Evolutionary conservation across 1,284 basidiomycete species (phyloP).

Genomic region (Naganishia sp.): DNA sequence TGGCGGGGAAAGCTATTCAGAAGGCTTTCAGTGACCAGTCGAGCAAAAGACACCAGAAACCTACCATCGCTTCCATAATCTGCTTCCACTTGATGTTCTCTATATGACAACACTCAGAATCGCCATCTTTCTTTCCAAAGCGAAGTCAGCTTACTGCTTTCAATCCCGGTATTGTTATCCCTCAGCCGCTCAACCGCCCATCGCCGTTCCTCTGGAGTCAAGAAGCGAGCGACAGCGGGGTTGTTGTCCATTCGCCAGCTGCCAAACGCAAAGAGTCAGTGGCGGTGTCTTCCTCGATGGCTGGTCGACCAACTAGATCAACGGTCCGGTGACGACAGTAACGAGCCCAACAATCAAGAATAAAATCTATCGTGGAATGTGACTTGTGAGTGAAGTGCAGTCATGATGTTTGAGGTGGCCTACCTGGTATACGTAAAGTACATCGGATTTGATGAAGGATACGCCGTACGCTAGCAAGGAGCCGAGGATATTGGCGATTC

Average conservation of each 20-base stretch:
- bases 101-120: background rate
- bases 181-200: slow-evolving; percentile 51
- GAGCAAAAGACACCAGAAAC: background rate
- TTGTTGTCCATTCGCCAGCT: slow-evolving; percentile 45
- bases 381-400: background rate
- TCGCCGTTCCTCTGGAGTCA: slow-evolving; percentile 43
- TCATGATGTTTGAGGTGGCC: no score
- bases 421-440: no score
- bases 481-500: no score
- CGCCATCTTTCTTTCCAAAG: background rate
- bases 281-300: no score
- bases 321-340: slow-evolving; percentile 50
- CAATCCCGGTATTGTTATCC: slow-evolving; percentile 49
- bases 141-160: slow-evolving; percentile 30
- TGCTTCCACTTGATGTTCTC: slow-evolving; percentile 47
- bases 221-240: slow-evolving; percentile 47
- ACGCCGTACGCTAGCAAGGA: no score
- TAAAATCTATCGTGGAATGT: slow-evolving; percentile 36
- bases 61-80: slow-evolving; percentile 41
- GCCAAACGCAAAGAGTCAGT: background rate
- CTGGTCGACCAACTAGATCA: background rate
- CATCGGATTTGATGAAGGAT: no score
- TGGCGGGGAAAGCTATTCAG: no score
- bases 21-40: no score
- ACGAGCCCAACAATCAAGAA: slow-evolving; percentile 51